Evolutionary conservation across 805 yeast species (phyloP), one percentile per base, ranked within the genome.

Genomic region (Millerago galiae): DNA sequence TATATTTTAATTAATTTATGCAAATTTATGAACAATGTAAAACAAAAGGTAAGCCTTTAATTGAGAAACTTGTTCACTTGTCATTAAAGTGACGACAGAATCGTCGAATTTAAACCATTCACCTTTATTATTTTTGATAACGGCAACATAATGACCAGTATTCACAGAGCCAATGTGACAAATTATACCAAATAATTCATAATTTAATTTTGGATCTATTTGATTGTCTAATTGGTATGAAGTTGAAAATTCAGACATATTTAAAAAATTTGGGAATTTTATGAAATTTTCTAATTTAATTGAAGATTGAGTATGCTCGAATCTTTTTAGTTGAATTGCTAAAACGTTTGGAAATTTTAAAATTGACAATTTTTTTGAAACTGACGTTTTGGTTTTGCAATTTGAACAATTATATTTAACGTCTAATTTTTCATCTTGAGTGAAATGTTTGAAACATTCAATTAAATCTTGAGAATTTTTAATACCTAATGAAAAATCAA

Each of bases 41-140:
- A 79, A 87, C 48, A 90, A 63, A 50, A 91, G 66, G 60, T 93
- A 93, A 35, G 97, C 97, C 48, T 77, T 83, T 26, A 87, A 70
- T 34, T 71, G 67, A 42, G 77, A 65, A 12, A 90, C 95, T 43
- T 81, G 81, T 37, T 77, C 76, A 41, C 72, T 77, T 8, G 79
- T 61, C 10, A 88, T 73, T 42, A 77, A 60, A 2, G 89, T 76
- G 12, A 93, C 83, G 54, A 81, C 78, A 14, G 93, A 79, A 65
- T 93, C 99, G 58, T 93, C 96, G 59, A 89, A 90, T 59, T 78
- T 81, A 59, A 83, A 83, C 99, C 99, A 93, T 53, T 75, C 71
- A 3, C 88, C 84, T 34, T 76, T 74, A n/a, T 75, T 67, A 42
- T 71, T 75, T 58, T 90, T 91, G 47, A 86, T 75, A 54, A 81